phyloP scores from a whole-genome alignment of 352 stramenopile species.

The Phytopythium litorale region DNA sequence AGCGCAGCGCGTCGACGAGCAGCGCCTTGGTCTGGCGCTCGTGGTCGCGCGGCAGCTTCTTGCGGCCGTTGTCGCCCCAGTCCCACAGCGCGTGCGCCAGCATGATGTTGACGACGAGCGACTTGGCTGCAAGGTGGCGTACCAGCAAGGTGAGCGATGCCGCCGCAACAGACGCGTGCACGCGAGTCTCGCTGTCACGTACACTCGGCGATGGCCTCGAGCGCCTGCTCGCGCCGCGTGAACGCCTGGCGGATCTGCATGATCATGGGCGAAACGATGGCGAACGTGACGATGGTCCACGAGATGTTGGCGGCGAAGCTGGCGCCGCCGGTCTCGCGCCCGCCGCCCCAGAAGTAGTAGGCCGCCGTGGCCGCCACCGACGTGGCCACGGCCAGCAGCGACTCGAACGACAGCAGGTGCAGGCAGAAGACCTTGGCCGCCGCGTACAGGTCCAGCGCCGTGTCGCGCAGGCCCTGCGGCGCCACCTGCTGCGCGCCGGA shows the following conservation, averaged over 20 bases:
- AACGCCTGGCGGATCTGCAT: conserved; percentile 88
- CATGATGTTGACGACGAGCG: conserved; percentile 69
- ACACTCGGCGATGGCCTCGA: conserved; percentile 68
- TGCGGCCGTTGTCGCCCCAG: conserved; percentile 64
- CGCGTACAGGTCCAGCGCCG: conserved; percentile 71
- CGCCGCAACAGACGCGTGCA: neutral
- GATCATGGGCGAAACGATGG: conserved; percentile 83
- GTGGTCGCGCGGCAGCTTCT: conserved; percentile 48
- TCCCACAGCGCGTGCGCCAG: conserved; percentile 80
- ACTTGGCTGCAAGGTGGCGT: conserved; percentile 26
- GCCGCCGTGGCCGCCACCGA: conserved; percentile 56
- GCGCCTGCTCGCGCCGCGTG: conserved; percentile 57
- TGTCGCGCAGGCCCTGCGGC: conserved; percentile 11
- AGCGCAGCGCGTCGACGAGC: conserved; percentile 37
- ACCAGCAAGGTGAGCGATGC: no score
- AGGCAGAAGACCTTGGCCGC: conserved; percentile 72
- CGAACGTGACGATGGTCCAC: conserved; percentile 80
- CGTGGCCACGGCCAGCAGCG: conserved; percentile 58
- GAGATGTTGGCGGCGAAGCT: conserved; percentile 81
- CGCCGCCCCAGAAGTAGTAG: conserved; percentile 63
- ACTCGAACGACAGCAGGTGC: conserved; percentile 78
- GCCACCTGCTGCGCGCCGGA: conserved; percentile 2
- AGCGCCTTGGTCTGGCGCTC: conserved; percentile 54
- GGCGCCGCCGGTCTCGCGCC: conserved; percentile 15
- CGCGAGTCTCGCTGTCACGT: conserved; percentile 1